These are phyloP conservation scores for Kwoniella pini DNA, from an alignment of 768 basidiomycete species.

Conservation along the genomic window DNA sequence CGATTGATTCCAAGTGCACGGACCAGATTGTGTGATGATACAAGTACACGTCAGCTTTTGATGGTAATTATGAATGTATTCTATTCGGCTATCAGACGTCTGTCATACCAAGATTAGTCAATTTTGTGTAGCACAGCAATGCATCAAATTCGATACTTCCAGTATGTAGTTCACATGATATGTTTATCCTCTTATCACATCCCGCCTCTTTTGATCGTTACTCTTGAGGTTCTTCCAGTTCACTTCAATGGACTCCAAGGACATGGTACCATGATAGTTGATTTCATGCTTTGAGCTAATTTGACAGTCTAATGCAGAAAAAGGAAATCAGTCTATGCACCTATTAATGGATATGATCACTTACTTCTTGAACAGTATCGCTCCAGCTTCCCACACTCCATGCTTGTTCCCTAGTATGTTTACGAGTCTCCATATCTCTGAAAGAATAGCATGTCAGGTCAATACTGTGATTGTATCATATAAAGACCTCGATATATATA, in stretches of 20 bases:
- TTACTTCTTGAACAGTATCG: constrained; percentile 85
- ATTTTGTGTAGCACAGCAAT: background rate
- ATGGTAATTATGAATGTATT: background rate
- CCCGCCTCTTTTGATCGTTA: background rate
- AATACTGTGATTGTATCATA: too few species aligned
- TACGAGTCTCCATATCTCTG: constrained; percentile 67
- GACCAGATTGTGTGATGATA: too few species aligned
- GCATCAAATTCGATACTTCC: too few species aligned
- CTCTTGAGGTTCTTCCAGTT: background rate
- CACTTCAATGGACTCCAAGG: constrained; percentile 50
- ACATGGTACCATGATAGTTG: constrained; percentile 65
- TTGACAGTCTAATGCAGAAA: constrained; percentile 70
- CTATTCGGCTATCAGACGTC: too few species aligned
- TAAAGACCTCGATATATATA: too few species aligned
- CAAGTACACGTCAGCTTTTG: background rate
- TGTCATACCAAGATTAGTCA: too few species aligned
- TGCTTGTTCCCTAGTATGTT: constrained; percentile 80
- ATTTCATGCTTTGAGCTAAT: constrained; percentile 81
- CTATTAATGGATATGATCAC: constrained; percentile 16
- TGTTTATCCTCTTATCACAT: too few species aligned
- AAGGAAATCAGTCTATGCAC: background rate
- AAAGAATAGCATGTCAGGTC: too few species aligned
- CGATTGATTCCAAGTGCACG: background rate
- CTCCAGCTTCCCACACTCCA: constrained; percentile 97
- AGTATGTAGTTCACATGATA: too few species aligned